Evolutionary conservation across 345 rosid genomes (phyloP), one percentile per base, ranked within the genome.

Genomic region (Anacardium occidentale): DNA sequence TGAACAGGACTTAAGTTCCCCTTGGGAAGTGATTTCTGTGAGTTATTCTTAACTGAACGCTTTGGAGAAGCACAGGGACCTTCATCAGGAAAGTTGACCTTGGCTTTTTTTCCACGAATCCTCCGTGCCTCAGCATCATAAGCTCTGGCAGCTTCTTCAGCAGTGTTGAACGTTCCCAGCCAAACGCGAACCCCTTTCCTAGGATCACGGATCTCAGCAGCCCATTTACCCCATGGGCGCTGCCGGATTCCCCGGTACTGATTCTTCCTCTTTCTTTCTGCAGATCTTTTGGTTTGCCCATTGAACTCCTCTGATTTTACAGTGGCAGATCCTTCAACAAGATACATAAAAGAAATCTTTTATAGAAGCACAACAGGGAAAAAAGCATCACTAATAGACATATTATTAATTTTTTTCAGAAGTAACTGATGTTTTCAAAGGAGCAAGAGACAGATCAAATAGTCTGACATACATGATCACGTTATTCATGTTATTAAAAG

Each of bases 121-220:
- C 90, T 86, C 0, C 93, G 85, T 15, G 97, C 97, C 71, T 87
- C 94, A 3, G 80, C 84, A 79, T 91, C 97, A 62, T 91, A 91
- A 63, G 94, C 97, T 82, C 94, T 84, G 17, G 97, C 97, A 76
- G 98, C 98, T 83, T 92, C 98, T 73, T 94, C 98, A 18, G 98
- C 97, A 9, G 98, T 94, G 71, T 90, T 91, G 73, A 94, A 94
- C 29, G 98, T 94, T 66, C 98, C 97, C 10, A 94, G 86, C 97
- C 98, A 94, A 63, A 94, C 93, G 45, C 97, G 90, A 6, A 90
- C 94, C 60, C 97, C 97, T 80, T 94, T 88, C 54, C 83, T 86
- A 13, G 97, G 98, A 68, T 94, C 98, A 78, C 98, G 95, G 32
- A 92, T 94, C 85, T 92, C 98, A 70, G 98, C 98, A 54, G 96